These are phyloP conservation scores for Microbotryum silenes-acaulis DNA, from an alignment of 1,284 basidiomycete genomes.

Conservation along the genomic window DNA sequence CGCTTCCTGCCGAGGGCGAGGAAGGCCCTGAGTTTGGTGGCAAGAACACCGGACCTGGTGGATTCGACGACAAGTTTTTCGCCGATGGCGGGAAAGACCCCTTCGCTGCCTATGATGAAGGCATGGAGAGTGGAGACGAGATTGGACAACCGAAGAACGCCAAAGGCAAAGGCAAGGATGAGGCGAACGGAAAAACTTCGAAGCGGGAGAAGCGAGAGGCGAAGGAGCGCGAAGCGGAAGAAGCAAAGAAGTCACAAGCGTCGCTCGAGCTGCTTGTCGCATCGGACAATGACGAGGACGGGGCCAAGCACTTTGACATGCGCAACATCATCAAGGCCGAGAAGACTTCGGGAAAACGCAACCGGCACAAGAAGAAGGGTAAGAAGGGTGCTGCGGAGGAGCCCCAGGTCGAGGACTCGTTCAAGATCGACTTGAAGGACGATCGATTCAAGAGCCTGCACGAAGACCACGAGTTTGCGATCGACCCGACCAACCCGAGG, in stretches of 20 bases:
- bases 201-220: slow-evolving; percentile 33
- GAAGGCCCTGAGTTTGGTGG: slow-evolving; percentile 10
- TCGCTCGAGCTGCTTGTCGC: slow-evolving; percentile 60
- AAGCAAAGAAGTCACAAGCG: slow-evolving; percentile 44
- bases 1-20: slow-evolving; percentile 11
- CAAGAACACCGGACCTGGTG: slow-evolving; percentile 28
- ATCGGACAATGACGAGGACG: slow-evolving; percentile 50
- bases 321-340: slow-evolving; percentile 81
- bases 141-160: slow-evolving; percentile 22
- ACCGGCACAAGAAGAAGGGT: slow-evolving; percentile 45
- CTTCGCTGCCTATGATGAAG: slow-evolving; percentile 53
- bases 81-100: slow-evolving; percentile 49
- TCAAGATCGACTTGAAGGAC: slow-evolving; percentile 77
- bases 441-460: slow-evolving; percentile 78
- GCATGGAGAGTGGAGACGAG: slow-evolving; percentile 14
- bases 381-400: slow-evolving; percentile 61
- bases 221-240: slow-evolving; percentile 27
- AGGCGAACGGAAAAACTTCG: slow-evolving; percentile 38
- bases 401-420: slow-evolving; percentile 47
- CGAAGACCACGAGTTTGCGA: slow-evolving; percentile 85
- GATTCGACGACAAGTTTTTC: slow-evolving; percentile 35
- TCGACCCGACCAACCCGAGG: slow-evolving; percentile 94
- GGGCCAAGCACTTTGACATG: slow-evolving; percentile 76
- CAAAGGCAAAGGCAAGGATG: slow-evolving; percentile 30
- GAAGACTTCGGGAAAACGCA: slow-evolving; percentile 50